These are phyloP conservation scores for Telopea speciosissima DNA, from an alignment of 177 flowering plant species.

Conservation along the genomic window DNA sequence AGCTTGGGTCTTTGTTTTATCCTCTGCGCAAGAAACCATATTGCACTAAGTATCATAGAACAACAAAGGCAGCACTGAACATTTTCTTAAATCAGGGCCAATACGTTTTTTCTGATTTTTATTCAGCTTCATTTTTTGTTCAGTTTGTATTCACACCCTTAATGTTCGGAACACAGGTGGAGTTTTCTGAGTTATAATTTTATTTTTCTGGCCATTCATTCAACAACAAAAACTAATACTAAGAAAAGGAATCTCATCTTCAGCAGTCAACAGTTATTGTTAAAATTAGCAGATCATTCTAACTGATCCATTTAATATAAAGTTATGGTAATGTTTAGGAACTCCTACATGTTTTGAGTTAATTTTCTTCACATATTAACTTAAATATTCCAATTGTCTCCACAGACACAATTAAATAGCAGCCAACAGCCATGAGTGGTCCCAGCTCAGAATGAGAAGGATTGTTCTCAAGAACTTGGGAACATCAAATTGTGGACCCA, in stretches of 20 bases:
- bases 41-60: background rate
- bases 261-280: background rate
- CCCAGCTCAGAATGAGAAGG: background rate
- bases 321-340: background rate
- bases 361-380: background rate
- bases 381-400: background rate
- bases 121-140: background rate
- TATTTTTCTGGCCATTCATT: background rate
- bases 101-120: background rate
- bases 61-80: background rate
- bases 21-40: slow-evolving; percentile 15
- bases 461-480: background rate
- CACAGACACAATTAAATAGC: background rate
- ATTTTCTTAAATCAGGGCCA: background rate
- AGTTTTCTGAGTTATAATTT: background rate
- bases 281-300: background rate
- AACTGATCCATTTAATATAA: background rate
- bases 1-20: slow-evolving; percentile 9
- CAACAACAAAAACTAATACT: background rate
- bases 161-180: background rate
- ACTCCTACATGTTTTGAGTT: background rate
- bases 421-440: background rate
- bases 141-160: background rate
- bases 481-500: background rate
- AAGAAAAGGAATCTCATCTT: background rate